Evolutionary conservation across 2,329 filamentous ascomycete species (phyloP), one percentile per base, ranked within the genome.

Genomic region (Cladophialophora bantiana): DNA sequence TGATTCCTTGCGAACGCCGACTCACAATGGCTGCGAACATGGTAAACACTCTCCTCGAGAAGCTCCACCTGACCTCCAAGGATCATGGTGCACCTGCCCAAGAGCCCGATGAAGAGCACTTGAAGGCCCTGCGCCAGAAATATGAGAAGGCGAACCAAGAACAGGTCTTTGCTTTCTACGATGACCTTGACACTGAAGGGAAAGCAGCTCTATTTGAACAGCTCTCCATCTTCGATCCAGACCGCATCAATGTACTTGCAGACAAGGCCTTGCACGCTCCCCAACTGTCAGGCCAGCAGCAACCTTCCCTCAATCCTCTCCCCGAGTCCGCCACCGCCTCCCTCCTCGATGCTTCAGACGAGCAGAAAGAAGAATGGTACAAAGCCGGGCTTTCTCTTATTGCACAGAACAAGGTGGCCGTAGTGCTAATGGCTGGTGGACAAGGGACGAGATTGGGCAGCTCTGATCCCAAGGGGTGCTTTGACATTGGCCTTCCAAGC

Each of bases 381-480:
- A 83, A 90, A 69, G 84, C 82, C 52, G 90, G 90, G 53, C 78
- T 92, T 70, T 83, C 87, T 73, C 78, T 89, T 74, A 89, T 91
- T 70, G 85, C 88, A 6, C 82, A 88, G 72, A 90, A 90, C 80
- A 87, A 89, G 76, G 89, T 91, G 55, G 89, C 88, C 36, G 95
- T 99, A 18, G 93, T 99, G 59, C 87, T 99, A 75, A 96, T 99
- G 92, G 95, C 95, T 66, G 95, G 95, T 77, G 95, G 95, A 38
- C 95, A 99, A 83, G 95, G 95, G 71, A 99, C 95, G 69, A 88
- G 95, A 69, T 83, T 99, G 70, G 95, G 95, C 73, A 97, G 93
- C 84, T 95, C 93, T 65, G 94, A 90, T 18, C 95, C 95, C 73
- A 99, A 99, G 84, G 95, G 95, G 65, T 98, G 94, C 86, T 99